These are phyloP conservation scores for Lepiota subincarnata DNA, from an alignment of 768 basidiomycete genomes.

Conservation along the genomic window DNA sequence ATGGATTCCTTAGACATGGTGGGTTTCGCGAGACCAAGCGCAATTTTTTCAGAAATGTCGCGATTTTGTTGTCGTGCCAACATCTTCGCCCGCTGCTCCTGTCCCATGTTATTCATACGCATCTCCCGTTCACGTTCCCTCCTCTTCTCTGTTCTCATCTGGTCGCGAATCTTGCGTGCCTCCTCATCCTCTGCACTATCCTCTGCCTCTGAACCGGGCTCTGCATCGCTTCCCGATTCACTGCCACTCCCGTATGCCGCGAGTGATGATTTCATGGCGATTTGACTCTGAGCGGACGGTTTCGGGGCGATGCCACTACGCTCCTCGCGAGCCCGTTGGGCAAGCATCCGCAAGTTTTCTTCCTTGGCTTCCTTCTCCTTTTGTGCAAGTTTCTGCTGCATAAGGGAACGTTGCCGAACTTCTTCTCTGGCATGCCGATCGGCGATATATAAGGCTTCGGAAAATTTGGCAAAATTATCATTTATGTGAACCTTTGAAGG, in stretches of 20 bases:
- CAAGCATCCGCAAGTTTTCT: conserved; percentile 89
- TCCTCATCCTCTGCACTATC: conserved; percentile 76
- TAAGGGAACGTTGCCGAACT: conserved; percentile 90
- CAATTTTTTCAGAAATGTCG: conserved; percentile 99
- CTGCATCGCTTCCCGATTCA: conserved; percentile 50
- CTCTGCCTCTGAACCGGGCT: conserved; percentile 40
- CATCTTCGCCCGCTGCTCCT: conserved; percentile 93
- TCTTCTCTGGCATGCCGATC: conserved; percentile 98
- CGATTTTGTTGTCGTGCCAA: conserved; percentile 95
- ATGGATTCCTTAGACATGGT: conserved; percentile 95
- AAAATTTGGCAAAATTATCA: conserved; percentile 98
- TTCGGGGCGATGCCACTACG: conserved; percentile 75
- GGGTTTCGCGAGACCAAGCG: conserved; percentile 95
- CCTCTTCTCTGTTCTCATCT: conserved; percentile 89
- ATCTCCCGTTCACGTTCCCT: conserved; percentile 94
- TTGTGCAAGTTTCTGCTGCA: conserved; percentile 98
- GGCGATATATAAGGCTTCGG: conserved; percentile 91
- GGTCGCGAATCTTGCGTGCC: conserved; percentile 79
- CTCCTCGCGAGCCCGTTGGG: conserved; percentile 94
- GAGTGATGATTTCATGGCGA: conserved; percentile 70
- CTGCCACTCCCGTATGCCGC: conserved; percentile 87
- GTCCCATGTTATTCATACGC: conserved; percentile 99
- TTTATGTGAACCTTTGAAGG: conserved; percentile 85
- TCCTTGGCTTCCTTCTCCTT: conserved; percentile 98
- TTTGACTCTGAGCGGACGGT: conserved; percentile 62